phyloP scores from a whole-genome alignment of 176 grass and related monocot genomes.

The Otatea glauca region DNA sequence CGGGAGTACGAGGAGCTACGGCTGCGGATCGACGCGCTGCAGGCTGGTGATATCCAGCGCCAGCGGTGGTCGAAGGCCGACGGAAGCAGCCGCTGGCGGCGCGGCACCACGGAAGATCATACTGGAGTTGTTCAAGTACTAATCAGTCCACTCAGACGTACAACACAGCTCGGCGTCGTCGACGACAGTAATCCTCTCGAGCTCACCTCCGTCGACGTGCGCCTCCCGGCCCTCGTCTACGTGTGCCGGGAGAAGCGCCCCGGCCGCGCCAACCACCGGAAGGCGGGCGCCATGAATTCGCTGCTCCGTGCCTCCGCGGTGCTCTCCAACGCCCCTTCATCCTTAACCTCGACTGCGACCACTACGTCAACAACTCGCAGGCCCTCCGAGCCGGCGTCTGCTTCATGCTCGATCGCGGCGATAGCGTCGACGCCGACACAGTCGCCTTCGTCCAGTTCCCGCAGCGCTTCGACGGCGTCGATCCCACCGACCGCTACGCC shows the following conservation, averaged over 20 bases:
- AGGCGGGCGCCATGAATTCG: constrained; percentile 43
- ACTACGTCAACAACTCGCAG: constrained; percentile 44
- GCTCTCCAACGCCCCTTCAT: constrained; percentile 43
- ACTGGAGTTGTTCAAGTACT: constrained; percentile 24
- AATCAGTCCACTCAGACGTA: background rate
- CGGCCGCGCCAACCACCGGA: constrained; percentile 15
- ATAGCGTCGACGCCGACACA: background rate
- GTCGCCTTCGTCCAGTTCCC: constrained; percentile 86
- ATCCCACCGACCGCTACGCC: constrained; percentile 67
- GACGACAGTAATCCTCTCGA: background rate
- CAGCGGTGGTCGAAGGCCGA: background rate
- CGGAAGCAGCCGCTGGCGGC: background rate
- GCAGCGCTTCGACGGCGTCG: constrained; percentile 92
- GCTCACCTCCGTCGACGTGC: constrained; percentile 27
- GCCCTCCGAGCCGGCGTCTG: constrained; percentile 30
- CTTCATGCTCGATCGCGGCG: constrained; percentile 19
- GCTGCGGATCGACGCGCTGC: constrained; percentile 37
- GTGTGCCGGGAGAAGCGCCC: constrained; percentile 33
- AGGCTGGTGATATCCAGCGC: background rate
- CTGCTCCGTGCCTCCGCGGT: constrained; percentile 37
- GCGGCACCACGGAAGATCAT: constrained; percentile 2
- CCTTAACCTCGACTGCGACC: constrained; percentile 51
- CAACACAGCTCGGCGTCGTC: background rate
- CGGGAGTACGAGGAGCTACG: constrained; percentile 50
- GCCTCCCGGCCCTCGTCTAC: constrained; percentile 10